A percentile compares a stretch with the other conserved stretches of the same genome.
Conservation (phyloP, 495 filamentous ascomycete genomes). For the Glonium stellatum region DNA sequence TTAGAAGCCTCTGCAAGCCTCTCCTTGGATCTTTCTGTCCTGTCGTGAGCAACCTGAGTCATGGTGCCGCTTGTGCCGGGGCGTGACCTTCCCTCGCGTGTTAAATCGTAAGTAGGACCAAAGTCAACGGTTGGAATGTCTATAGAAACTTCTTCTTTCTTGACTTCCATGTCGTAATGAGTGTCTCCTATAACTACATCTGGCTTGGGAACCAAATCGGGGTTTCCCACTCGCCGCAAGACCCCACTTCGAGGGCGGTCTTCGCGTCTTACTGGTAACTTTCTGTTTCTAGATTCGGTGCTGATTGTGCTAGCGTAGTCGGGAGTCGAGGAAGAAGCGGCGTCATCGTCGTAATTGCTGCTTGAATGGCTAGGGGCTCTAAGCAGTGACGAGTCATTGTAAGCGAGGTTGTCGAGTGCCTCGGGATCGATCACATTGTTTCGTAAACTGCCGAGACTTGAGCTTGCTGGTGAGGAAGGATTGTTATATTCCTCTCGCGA, state of each 20-base stretch:
- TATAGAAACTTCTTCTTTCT: slow-evolving; percentile 29
- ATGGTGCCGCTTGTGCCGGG: slow-evolving; percentile 40
- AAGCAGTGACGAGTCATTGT: slow-evolving; percentile 8
- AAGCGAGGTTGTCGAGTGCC: slow-evolving; percentile 46
- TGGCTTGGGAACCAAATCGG: slow-evolving; percentile 40
- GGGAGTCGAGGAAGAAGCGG: slow-evolving; percentile 30
- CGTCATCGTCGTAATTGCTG: slow-evolving; percentile 34
- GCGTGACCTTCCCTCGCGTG: slow-evolving; percentile 43
- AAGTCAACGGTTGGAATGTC: slow-evolving; percentile 79
- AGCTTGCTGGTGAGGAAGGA: slow-evolving; percentile 32
- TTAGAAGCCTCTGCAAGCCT: slow-evolving; percentile 14
- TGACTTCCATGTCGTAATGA: slow-evolving; percentile 42
- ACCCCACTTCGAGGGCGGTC: slow-evolving; percentile 75
- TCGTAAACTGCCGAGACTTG: slow-evolving; percentile 58
- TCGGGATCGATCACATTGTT: slow-evolving; percentile 59
- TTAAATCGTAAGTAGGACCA: slow-evolving; percentile 60
- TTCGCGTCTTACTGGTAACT: slow-evolving; percentile 19
- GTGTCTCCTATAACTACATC: slow-evolving; percentile 55
- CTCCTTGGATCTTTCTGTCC: slow-evolving; percentile 12
- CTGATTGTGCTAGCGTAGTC: slow-evolving; percentile 43
- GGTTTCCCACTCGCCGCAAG: slow-evolving; percentile 69
- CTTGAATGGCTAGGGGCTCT: slow-evolving; percentile 20
- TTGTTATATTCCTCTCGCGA: slow-evolving; percentile 21
- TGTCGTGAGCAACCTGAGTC: slow-evolving; percentile 31
- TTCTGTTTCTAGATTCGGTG: slow-evolving; percentile 19